These are phyloP conservation scores for Coemansia sp. DNA, from an alignment of 192 early-diverging fungal genomes.

Conservation along the genomic window DNA sequence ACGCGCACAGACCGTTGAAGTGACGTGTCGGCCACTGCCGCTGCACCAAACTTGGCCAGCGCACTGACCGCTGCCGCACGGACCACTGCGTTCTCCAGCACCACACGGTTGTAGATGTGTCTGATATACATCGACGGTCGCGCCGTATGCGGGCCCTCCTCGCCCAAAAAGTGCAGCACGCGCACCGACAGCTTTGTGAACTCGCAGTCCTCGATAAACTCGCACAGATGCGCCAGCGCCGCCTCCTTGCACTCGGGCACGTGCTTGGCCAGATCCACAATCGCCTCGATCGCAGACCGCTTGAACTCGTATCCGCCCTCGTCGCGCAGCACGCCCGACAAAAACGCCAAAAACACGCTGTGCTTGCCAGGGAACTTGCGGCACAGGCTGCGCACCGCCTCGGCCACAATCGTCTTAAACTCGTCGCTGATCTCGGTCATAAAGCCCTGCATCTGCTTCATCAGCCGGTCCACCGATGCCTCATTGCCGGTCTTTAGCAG, in stretches of 20 bases:
- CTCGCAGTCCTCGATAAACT: conserved; percentile 99
- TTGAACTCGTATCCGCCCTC: conserved; percentile 99
- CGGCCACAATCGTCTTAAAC: conserved; percentile 99
- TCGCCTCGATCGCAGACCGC: conserved; percentile 93
- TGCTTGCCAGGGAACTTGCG: conserved; percentile 98
- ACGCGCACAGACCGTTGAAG: conserved; percentile 78
- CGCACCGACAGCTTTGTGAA: conserved; percentile 98
- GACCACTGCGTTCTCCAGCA: conserved; percentile 95
- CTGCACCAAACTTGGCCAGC: conserved; percentile 82
- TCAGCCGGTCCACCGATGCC: conserved; percentile 93
- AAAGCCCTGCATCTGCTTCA: conserved; percentile 99
- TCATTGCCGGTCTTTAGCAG: conserved; percentile 98
- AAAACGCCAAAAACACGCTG: conserved; percentile 85
- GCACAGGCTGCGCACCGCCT: conserved; percentile 94
- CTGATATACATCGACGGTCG: conserved; percentile 94
- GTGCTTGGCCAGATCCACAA: conserved; percentile 91
- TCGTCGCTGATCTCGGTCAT: conserved; percentile 99
- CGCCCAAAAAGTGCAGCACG: conserved; percentile 90
- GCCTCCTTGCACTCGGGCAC: conserved; percentile 93
- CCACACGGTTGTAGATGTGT: conserved; percentile 99
- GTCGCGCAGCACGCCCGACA: conserved; percentile 89
- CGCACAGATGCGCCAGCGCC: conserved; percentile 93
- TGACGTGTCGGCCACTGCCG: conserved; percentile 66
- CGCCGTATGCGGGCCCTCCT: conserved; percentile 89
- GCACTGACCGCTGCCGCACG: conserved; percentile 95